Conservation (phyloP, 2,329 filamentous ascomycete genomes). For the Hymenoscyphus fraxineus region DNA sequence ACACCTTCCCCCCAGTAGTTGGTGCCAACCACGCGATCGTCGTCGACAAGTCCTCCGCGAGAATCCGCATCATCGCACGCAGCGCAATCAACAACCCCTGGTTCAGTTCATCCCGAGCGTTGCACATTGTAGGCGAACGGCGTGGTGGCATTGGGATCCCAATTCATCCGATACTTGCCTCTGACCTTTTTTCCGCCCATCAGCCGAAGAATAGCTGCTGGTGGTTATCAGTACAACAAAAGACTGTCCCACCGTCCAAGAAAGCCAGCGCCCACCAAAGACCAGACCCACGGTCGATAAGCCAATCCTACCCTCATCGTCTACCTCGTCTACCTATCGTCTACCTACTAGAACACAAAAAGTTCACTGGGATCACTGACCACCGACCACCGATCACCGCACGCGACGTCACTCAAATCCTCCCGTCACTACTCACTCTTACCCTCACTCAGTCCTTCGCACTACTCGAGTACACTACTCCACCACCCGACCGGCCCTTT, state of each 20-base stretch:
- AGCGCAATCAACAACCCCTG: background rate
- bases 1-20: background rate
- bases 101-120: conserved; percentile 10
- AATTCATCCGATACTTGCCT: conserved; percentile 10
- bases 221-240: conserved; percentile 12
- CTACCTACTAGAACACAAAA: conserved; percentile 7
- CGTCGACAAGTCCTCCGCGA: background rate
- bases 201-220: conserved; percentile 5
- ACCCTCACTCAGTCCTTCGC: background rate
- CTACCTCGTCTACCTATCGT: conserved; percentile 21
- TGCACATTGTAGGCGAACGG: conserved; percentile 6
- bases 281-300: conserved; percentile 13
- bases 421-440: background rate
- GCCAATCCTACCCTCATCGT: conserved; percentile 27
- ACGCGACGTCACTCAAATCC: background rate
- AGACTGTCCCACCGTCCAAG: conserved; percentile 18
- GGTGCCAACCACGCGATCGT: background rate
- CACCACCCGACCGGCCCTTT: background rate
- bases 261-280: background rate
- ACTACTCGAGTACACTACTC: background rate
- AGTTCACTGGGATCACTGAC: background rate
- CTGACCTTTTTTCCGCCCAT: conserved; percentile 5
- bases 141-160: background rate
- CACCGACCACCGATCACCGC: background rate
- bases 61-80: background rate